phyloP scores from a whole-genome alignment of 345 rosid species.

The Citrus sp. region DNA sequence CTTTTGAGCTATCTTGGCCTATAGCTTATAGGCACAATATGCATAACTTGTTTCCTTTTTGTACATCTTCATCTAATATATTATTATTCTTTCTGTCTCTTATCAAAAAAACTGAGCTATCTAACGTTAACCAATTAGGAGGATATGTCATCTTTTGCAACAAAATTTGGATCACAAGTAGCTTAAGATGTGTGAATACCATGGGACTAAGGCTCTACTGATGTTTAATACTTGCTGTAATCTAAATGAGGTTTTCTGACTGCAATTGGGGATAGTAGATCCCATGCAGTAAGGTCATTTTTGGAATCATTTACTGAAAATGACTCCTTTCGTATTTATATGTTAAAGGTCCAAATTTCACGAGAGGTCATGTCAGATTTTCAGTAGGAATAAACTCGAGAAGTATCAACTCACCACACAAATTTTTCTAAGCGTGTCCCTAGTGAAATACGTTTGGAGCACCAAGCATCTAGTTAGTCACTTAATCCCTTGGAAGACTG shows the following conservation, averaged over 20 bases:
- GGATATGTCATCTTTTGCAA: not conserved
- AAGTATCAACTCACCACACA: not conserved
- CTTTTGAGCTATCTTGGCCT: not conserved
- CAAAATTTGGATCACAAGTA: not conserved
- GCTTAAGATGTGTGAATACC: not conserved
- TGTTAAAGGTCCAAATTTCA: not conserved
- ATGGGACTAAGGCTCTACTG: not conserved
- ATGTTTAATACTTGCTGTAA: not conserved
- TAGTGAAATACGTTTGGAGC: not conserved
- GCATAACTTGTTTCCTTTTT: not conserved
- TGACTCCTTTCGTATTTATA: not conserved
- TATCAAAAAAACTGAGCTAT: not conserved
- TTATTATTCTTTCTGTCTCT: not conserved
- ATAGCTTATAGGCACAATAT: not conserved
- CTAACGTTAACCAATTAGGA: not conserved
- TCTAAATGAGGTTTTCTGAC: not conserved
- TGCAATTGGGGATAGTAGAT: not conserved
- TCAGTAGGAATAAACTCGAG: not conserved
- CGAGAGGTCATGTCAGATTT: not conserved
- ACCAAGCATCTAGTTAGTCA: not conserved
- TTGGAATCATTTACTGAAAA: not conserved
- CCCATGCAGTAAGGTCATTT: not conserved
- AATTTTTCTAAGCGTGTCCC: not conserved
- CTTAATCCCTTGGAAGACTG: not conserved
- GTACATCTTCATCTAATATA: not conserved